Percentiles rank a stretch among this genome's conserved stretches.
Evolutionary conservation across 768 basidiomycete genomes (phyloP).

Genomic region (Hericium coralloides): DNA sequence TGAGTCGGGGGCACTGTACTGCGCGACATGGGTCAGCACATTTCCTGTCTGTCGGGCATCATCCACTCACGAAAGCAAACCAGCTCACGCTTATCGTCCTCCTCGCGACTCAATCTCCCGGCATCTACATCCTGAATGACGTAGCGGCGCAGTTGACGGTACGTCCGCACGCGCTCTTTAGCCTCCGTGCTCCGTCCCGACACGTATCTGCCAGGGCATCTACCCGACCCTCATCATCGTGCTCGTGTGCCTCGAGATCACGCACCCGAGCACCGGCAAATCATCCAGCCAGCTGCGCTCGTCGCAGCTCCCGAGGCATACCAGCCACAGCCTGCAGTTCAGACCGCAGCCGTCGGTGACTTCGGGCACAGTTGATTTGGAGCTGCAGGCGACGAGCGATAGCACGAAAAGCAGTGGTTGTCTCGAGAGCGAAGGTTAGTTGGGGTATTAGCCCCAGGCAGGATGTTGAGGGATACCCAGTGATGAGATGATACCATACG

Average conservation of each 20-base stretch:
- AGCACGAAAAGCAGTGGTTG: neutral
- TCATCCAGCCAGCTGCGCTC: neutral
- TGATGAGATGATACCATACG: no score
- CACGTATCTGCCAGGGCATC: slow-evolving; percentile 3
- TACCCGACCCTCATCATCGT: slow-evolving; percentile 13
- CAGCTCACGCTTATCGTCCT: neutral
- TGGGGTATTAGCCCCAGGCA: no score
- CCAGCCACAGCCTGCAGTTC: neutral
- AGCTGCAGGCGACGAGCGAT: neutral
- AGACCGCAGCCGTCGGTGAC: neutral
- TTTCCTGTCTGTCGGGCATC: neutral
- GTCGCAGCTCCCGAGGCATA: neutral
- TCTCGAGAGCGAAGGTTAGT: neutral
- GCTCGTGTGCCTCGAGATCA: slow-evolving; percentile 19
- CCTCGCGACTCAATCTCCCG: neutral
- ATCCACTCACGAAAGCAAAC: neutral
- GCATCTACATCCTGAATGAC: neutral
- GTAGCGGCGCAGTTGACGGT: neutral
- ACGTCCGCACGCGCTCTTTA: neutral
- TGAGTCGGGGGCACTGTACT: slow-evolving; percentile 12
- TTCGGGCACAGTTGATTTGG: neutral
- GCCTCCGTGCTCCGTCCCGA: neutral
- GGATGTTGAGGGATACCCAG: no score
- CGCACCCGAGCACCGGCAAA: neutral
- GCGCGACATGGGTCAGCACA: slow-evolving; percentile 4